Evolutionary conservation across 306 rosid species (phyloP), one percentile per base, ranked within the genome.

Genomic region (Coriaria nepalensis): DNA sequence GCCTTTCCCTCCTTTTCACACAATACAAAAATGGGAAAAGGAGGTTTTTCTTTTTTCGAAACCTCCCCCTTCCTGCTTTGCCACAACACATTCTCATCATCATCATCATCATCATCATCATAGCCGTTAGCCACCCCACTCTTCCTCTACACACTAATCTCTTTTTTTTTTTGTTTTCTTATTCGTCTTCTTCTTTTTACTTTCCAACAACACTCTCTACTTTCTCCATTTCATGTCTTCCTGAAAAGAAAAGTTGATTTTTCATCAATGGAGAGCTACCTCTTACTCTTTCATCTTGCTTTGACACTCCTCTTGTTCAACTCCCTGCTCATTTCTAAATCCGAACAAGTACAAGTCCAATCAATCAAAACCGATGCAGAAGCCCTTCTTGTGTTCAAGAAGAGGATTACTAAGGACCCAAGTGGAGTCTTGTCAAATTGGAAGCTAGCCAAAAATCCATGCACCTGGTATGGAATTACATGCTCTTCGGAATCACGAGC

Each of bases 381-480:
- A 36, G 79, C 82, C 45, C 95, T 88, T 59, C 73, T 88, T 8
- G 54, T 41, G 66, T 81, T 88, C 74, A 88, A 78, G 69, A 78
- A 73, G 60, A 59, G 63, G 75, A 64, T 88, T 45, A 67, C 67
- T 37, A 76, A 71, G 40, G 97, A 88, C 67, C 86, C 88, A 10
- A 65, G 45, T 53, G 78, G 78, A 52, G 73, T 67, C 13, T 53
- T 88, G 47, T 72, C 87, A 44, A 63, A 65, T 40, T 88, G 97
- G 97, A 62, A 78, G 62, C 64, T 52, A 20, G 66, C 35, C 6
- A 76, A 40, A 36, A 75, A 65, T 36, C 79, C 83, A 46, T 88
- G 97, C 80, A 72, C 52, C 43, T 88, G 97, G 97, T 37, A 65
- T 61, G 97, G 97, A 37, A 66, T 88, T 42, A 36, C 95, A 47